Conservation (phyloP, 768 basidiomycete genomes). For the Boletus coccyginus region DNA sequence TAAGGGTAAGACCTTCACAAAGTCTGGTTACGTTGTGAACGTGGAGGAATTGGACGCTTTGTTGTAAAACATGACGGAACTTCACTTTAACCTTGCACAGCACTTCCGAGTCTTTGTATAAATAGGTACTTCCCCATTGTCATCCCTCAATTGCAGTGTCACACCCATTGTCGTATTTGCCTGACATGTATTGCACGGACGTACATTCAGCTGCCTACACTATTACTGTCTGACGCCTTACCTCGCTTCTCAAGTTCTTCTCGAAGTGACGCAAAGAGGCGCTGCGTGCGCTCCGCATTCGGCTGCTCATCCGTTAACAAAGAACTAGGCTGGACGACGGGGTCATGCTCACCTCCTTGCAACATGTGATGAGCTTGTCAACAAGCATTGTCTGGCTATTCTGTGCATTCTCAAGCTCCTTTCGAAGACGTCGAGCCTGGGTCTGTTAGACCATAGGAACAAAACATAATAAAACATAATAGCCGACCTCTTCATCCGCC, state of each 20-base stretch:
- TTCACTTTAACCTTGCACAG: conserved; percentile 2
- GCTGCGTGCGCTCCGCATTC: conserved; percentile 79
- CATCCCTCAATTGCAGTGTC: neutral
- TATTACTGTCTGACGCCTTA: conserved; percentile 42
- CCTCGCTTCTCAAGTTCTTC: conserved; percentile 80
- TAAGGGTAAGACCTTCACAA: conserved; percentile 75
- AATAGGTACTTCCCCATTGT: neutral
- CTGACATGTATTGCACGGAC: conserved; percentile 15
- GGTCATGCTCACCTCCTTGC: conserved; percentile 69
- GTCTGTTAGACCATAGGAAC: conserved; percentile 6
- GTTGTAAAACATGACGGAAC: conserved; percentile 38
- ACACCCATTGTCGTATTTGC: conserved; percentile 5
- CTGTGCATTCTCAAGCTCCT: conserved; percentile 78
- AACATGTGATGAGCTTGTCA: conserved; percentile 80
- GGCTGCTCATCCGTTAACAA: conserved; percentile 46
- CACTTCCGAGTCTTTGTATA: no score
- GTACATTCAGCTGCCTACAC: conserved; percentile 42
- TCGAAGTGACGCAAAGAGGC: conserved; percentile 73
- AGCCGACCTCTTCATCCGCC: conserved; percentile 69
- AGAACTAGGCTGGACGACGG: neutral
- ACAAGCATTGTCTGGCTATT: conserved; percentile 76
- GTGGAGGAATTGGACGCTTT: conserved; percentile 73
- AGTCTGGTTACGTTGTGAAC: conserved; percentile 64
- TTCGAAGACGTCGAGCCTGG: conserved; percentile 65
- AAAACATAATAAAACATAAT: neutral